These are phyloP conservation scores for Pseudopithomyces chartarum DNA, from an alignment of 2,329 filamentous ascomycete species.

Conservation along the genomic window DNA sequence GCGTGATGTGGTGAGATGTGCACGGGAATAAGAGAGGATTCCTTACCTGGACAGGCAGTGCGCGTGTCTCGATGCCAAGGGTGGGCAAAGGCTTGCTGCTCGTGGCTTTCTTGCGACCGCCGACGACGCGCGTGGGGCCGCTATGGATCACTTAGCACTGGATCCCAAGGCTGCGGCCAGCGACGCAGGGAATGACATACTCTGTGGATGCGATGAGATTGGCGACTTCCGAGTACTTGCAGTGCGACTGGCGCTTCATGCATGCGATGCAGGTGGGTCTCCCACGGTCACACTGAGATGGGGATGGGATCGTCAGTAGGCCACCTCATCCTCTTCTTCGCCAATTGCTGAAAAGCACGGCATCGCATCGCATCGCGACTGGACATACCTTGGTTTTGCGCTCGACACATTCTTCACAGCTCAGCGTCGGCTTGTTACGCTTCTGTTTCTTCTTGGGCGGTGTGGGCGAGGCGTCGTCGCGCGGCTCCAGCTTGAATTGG, in stretches of 20 bases:
- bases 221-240: constrained; percentile 76
- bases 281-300: constrained; percentile 70
- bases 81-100: constrained; percentile 28
- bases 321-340: neutral
- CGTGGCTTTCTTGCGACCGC: constrained; percentile 31
- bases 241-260: constrained; percentile 77
- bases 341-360: neutral
- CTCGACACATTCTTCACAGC: constrained; percentile 80
- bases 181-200: constrained; percentile 52
- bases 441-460: constrained; percentile 75
- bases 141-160: constrained; percentile 31
- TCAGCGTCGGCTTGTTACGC: constrained; percentile 81
- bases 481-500: constrained; percentile 11
- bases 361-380: neutral
- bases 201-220: constrained; percentile 69
- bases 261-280: constrained; percentile 63
- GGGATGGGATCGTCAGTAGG: neutral
- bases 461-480: constrained; percentile 12
- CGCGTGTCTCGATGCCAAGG: constrained; percentile 28
- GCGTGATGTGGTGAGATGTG: neutral
- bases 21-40: constrained; percentile 10
- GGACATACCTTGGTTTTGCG: constrained; percentile 75
- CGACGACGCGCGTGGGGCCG: constrained; percentile 31
- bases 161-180: neutral
- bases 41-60: constrained; percentile 35